Percentiles rank a stretch among this genome's conserved stretches.
phyloP scores from a whole-genome alignment of 1,284 basidiomycete genomes.

The Fomitopsis pinicola region DNA sequence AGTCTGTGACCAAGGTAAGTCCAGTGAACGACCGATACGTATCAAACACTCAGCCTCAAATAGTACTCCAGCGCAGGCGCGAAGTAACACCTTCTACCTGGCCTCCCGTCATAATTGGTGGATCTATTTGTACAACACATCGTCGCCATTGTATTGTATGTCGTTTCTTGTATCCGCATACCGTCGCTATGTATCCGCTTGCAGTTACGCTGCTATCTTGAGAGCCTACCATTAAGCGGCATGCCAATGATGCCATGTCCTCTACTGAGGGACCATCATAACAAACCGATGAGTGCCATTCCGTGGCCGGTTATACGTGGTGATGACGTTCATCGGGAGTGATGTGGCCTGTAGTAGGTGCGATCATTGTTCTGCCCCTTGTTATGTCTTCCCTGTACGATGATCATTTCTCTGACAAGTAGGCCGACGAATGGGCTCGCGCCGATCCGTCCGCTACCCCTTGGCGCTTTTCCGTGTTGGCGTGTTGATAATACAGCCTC shows the following conservation, averaged over 20 bases:
- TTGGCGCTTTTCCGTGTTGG: neutral
- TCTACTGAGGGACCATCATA: too few species aligned
- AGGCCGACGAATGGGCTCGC: neutral
- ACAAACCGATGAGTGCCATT: too few species aligned
- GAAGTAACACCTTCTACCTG: conserved; percentile 33
- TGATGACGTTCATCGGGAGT: too few species aligned
- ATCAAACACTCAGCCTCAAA: neutral
- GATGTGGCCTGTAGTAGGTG: too few species aligned
- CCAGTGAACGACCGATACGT: neutral
- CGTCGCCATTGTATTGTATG: neutral
- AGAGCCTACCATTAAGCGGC: too few species aligned
- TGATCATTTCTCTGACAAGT: neutral
- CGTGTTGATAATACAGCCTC: neutral
- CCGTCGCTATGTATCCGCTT: neutral
- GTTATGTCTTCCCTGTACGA: too few species aligned
- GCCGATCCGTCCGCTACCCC: neutral
- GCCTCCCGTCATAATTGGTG: neutral
- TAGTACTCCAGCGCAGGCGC: conserved; percentile 65
- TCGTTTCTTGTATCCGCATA: neutral
- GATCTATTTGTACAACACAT: neutral
- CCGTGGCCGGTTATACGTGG: too few species aligned
- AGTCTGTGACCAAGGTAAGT: conserved; percentile 39
- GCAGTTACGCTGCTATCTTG: neutral
- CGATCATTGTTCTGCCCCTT: too few species aligned
- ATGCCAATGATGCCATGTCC: too few species aligned